Conservation (phyloP, 1,284 basidiomycete genomes). For the Cutaneotrichosporon daszewskae region DNA sequence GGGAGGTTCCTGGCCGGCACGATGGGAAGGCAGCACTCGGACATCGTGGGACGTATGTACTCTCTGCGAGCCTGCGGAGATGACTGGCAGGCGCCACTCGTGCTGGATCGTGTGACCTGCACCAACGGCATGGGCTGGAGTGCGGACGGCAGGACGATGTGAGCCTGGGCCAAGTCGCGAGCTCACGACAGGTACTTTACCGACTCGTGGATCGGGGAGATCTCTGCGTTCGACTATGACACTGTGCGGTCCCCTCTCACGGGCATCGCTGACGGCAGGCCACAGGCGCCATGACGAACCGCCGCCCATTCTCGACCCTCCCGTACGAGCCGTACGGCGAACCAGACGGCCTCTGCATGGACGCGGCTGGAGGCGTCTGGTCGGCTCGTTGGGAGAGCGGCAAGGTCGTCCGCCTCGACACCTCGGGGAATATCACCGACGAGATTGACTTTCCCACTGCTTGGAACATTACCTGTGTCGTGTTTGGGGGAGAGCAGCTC, state of each 20-base stretch:
- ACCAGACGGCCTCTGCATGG: slow-evolving; percentile 25
- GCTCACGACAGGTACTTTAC: too few relatives aligned
- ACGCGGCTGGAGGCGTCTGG: slow-evolving; percentile 19
- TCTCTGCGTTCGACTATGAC: slow-evolving; percentile 21
- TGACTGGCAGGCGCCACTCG: slow-evolving; percentile 1
- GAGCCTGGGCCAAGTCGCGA: too few relatives aligned
- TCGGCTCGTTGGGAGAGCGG: slow-evolving; percentile 20
- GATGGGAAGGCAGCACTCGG: slow-evolving; percentile 10
- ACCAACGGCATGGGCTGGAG: slow-evolving; percentile 28
- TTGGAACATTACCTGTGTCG: slow-evolving; percentile 22
- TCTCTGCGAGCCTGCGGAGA: neutral
- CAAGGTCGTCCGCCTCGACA: slow-evolving; percentile 18
- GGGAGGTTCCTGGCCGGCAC: slow-evolving; percentile 25
- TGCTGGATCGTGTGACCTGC: slow-evolving; percentile 19
- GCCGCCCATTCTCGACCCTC: slow-evolving; percentile 12
- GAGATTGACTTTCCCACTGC: slow-evolving; percentile 21
- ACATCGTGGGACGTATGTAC: slow-evolving; percentile 13
- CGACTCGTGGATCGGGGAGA: slow-evolving; percentile 21
- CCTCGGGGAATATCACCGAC: slow-evolving; percentile 11
- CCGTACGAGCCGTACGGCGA: neutral
- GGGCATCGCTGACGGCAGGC: slow-evolving; percentile 1
- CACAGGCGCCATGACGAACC: slow-evolving; percentile 13
- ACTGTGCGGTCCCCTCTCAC: slow-evolving; percentile 8
- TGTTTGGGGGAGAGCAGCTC: slow-evolving; percentile 28
- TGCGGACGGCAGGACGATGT: slow-evolving; percentile 15